These are phyloP conservation scores for Termitomyces sp. DNA, from an alignment of 768 basidiomycete species.

Conservation along the genomic window DNA sequence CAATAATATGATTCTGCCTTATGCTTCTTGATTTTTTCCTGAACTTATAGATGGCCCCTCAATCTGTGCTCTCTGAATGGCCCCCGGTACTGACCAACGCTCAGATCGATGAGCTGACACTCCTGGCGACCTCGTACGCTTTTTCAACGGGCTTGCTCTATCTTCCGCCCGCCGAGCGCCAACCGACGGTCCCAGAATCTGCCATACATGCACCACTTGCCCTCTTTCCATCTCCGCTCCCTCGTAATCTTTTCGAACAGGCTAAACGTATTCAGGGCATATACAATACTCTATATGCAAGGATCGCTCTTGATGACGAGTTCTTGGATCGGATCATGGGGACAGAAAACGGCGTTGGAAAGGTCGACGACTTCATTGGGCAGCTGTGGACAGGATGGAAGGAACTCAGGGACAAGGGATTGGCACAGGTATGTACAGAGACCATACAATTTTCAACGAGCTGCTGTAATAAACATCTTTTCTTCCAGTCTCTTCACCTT, in stretches of 20 bases:
- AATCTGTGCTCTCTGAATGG: constrained; percentile 62
- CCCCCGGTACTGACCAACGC: constrained; percentile 64
- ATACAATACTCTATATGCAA: constrained; percentile 86
- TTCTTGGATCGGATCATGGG: constrained; percentile 90
- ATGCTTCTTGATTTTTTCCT: background rate
- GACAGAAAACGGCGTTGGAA: constrained; percentile 68
- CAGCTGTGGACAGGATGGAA: constrained; percentile 89
- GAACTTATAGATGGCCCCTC: constrained; percentile 20
- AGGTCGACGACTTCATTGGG: constrained; percentile 85
- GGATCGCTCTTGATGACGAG: constrained; percentile 71
- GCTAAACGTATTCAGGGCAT: constrained; percentile 67
- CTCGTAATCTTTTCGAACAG: constrained; percentile 63
- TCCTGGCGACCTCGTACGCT: constrained; percentile 77
- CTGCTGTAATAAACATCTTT: background rate
- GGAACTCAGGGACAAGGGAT: constrained; percentile 60
- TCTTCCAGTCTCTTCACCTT: constrained; percentile 70
- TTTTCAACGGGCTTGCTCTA: constrained; percentile 85
- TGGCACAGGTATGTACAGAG: constrained; percentile 37
- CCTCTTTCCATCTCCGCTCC: constrained; percentile 85
- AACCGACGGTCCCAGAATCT: constrained; percentile 56
- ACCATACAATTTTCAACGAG: background rate
- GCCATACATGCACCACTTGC: constrained; percentile 90
- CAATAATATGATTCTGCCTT: background rate
- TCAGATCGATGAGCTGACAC: constrained; percentile 59
- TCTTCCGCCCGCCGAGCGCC: constrained; percentile 55